Base-by-base conservation (phyloP, 169 alveolate species). In the Plasmodium gaboni region DNA sequence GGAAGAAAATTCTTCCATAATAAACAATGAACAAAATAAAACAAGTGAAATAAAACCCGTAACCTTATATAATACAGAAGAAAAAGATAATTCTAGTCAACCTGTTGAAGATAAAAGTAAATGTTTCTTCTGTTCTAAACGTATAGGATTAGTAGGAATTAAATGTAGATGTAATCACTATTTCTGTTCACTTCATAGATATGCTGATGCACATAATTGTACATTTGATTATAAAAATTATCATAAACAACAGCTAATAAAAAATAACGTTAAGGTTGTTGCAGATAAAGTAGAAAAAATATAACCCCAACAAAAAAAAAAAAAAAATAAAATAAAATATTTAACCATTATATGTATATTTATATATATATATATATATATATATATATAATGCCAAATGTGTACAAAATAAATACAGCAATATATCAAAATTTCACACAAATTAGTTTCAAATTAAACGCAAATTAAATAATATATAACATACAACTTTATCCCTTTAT, bases 201-300 rank as follows among this genome's bases (percentile, higher is more conserved):
- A 97, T 74, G 98, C 99, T 1, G 99, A 97, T 64, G 93, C 94
- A 2, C 99, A 98, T 92, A 93, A 87, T 15, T 98, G 99, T 73
- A 89, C 92, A 17, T 98, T 97, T 73, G 99, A 98, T 94, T 97
- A 96, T 94, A 95, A 94, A 74, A 92, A 95, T 3, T 92, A 91
- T 42, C 97, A 95, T 83, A 91, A 95, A 38, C 94, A 96, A 46
- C 98, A 97, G 86, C 97, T 98, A 67, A 92, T 93, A 61, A 95
- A 92, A 70, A 95, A 95, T 42, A 97, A 97, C 91, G 97, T 96
- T 50, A 93, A 92, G 64, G 97, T 97, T 64, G 97, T 95, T 22
- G 97, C 98, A 3, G 99, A 97, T 73, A 97, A 97, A 87, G 85
- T 97, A 50, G 95, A 95, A 64, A 95, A 97, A 93, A 93, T 97